Conservation (phyloP, 2,329 filamentous ascomycete genomes). For the Aspergillus quadricinctus region DNA sequence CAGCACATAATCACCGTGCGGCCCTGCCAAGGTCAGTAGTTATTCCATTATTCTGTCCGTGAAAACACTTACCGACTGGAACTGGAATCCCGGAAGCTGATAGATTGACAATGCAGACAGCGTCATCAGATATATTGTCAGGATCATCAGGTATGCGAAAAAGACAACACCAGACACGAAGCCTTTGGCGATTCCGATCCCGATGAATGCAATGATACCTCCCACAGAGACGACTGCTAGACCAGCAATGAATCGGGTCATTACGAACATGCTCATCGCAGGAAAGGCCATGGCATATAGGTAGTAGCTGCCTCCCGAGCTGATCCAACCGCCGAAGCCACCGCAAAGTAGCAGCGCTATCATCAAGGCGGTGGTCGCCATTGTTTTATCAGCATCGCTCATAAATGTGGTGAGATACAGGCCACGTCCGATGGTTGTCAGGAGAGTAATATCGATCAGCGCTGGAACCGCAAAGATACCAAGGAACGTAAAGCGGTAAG, state of each 20-base stretch:
- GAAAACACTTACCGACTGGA: constrained; percentile 43
- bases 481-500: constrained; percentile 53
- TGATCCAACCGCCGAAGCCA: constrained; percentile 60
- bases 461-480: constrained; percentile 61
- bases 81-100: constrained; percentile 51
- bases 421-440: constrained; percentile 57
- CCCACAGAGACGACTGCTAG: constrained; percentile 49
- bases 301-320: constrained; percentile 60
- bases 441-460: constrained; percentile 56
- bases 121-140: constrained; percentile 57
- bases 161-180: constrained; percentile 52
- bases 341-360: constrained; percentile 57
- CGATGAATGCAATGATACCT: constrained; percentile 50
- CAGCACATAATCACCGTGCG: constrained; percentile 53
- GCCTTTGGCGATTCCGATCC: constrained; percentile 44
- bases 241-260: constrained; percentile 49
- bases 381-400: constrained; percentile 45
- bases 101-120: constrained; percentile 49
- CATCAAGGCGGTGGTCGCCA: constrained; percentile 56
- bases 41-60: not conserved
- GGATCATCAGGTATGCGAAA: constrained; percentile 54
- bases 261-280: constrained; percentile 52
- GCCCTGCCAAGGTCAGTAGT: constrained; percentile 16
- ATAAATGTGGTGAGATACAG: constrained; percentile 59
- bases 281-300: constrained; percentile 54